Evolutionary conservation across 352 stramenopile genomes (phyloP).

Genomic region (Blastocystis hominis): DNA sequence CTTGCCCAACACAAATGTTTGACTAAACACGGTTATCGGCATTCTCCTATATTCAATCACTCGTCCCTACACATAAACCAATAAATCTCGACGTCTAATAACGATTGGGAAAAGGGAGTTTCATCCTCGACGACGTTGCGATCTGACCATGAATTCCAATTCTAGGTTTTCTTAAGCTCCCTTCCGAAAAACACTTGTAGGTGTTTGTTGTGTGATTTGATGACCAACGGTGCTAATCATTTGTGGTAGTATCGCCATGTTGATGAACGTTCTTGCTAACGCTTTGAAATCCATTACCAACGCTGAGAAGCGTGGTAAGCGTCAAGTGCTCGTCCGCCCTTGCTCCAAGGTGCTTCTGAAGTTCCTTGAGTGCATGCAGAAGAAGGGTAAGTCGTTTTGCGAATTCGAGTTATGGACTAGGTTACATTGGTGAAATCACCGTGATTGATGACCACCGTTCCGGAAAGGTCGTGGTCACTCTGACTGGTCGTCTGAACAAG

Average conservation of each 20-base stretch:
- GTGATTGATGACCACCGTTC: conserved; percentile 98
- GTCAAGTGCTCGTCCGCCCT: conserved; percentile 94
- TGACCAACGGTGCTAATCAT: not conserved
- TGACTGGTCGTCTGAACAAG: conserved; percentile 99
- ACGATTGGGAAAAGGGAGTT: not conserved
- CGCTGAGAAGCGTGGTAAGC: conserved; percentile 98
- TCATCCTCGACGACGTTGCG: conserved; percentile 6
- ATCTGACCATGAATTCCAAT: not conserved
- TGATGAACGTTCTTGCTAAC: conserved; percentile 98
- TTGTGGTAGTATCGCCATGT: conserved; percentile 65
- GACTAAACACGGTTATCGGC: not conserved
- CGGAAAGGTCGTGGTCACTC: conserved; percentile 94
- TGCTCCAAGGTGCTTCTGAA: conserved; percentile 99
- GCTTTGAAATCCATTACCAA: conserved; percentile 99
- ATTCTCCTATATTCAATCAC: not conserved
- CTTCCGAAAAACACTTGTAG: not conserved
- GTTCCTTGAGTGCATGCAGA: conserved; percentile 93
- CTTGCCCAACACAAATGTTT: too few relatives aligned
- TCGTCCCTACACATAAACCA: not conserved
- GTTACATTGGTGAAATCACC: conserved; percentile 99
- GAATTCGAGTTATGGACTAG: conserved; percentile 61
- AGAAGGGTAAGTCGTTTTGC: conserved; percentile 77
- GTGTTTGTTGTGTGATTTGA: not conserved
- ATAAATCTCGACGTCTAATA: not conserved
- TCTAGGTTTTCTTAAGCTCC: conserved; percentile 30